Evolutionary conservation across 805 yeast species (phyloP).

Genomic region (Yamadazyma sp.): DNA sequence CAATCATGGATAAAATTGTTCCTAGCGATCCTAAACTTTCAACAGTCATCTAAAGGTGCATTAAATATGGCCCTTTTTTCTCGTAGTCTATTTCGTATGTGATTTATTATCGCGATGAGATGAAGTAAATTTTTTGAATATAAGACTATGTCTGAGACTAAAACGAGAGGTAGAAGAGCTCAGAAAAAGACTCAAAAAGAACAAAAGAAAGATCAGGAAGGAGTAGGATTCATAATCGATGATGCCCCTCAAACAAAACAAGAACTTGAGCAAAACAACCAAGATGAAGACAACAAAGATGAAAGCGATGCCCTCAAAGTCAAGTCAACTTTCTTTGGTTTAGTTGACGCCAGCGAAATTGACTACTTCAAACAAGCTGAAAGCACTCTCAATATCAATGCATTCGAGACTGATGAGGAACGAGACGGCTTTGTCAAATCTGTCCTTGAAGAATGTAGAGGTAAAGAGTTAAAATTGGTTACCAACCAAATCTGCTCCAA

Average conservation of each 20-base stretch:
- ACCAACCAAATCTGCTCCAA: constrained; percentile 96
- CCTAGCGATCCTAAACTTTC: no score
- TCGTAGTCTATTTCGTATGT: background rate
- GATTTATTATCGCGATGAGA: constrained; percentile 10
- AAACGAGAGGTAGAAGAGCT: constrained; percentile 46
- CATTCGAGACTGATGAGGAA: constrained; percentile 75
- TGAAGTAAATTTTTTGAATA: constrained; percentile 10
- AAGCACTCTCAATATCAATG: constrained; percentile 75
- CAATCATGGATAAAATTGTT: no score
- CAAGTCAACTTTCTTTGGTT: constrained; percentile 64
- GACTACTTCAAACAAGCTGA: constrained; percentile 95
- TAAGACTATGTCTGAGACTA: constrained; percentile 13
- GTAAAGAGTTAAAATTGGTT: constrained; percentile 87
- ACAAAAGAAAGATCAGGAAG: constrained; percentile 6
- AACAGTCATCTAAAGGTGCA: no score
- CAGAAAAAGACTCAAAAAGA: constrained; percentile 28
- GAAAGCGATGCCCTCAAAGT: constrained; percentile 6
- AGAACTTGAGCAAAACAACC: constrained; percentile 1
- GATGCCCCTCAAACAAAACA: constrained; percentile 11
- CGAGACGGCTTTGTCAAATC: constrained; percentile 68
- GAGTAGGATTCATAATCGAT: constrained; percentile 16
- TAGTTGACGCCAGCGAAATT: constrained; percentile 77
- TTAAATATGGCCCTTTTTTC: no score
- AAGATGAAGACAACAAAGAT: background rate
- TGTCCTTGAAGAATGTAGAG: constrained; percentile 80